Evolutionary conservation across 78 protist genomes (phyloP).

Genomic region (Protostelium mycophagum): DNA sequence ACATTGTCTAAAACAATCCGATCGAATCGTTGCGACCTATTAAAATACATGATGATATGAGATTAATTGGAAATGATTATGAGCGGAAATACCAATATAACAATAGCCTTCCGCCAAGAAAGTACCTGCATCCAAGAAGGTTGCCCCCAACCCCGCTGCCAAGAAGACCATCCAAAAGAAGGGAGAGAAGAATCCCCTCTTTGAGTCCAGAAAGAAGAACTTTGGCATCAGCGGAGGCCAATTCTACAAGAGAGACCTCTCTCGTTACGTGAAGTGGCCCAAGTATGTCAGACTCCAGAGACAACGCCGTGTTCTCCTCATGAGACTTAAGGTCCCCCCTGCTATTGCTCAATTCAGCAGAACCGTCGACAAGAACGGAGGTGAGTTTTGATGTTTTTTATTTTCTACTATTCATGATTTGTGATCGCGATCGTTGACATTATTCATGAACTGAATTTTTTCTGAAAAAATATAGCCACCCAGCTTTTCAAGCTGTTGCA

Average conservation of each 20-base stretch:
- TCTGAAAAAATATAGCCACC: constrained; percentile 38
- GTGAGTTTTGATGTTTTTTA: neutral
- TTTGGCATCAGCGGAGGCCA: constrained; percentile 79
- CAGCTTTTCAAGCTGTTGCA: constrained; percentile 79
- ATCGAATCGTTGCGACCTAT: too few relatives aligned
- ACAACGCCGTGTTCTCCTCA: constrained; percentile 81
- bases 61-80: too few relatives aligned
- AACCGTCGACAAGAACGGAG: constrained; percentile 79
- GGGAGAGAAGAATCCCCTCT: neutral
- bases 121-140: neutral
- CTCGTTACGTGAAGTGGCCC: constrained; percentile 95
- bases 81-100: neutral
- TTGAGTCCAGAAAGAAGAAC: constrained; percentile 25
- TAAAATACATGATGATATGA: too few relatives aligned
- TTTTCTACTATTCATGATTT: neutral
- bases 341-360: constrained; percentile 94
- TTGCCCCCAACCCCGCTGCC: constrained; percentile 1
- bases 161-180: neutral
- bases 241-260: constrained; percentile 74
- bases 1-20: too few relatives aligned
- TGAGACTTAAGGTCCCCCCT: constrained; percentile 97
- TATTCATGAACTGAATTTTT: neutral
- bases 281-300: constrained; percentile 94
- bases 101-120: constrained; percentile 2
- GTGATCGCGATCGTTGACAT: neutral